phyloP scores from a whole-genome alignment of 1,139 yeast species.

The Geotrichum histeridarum region DNA sequence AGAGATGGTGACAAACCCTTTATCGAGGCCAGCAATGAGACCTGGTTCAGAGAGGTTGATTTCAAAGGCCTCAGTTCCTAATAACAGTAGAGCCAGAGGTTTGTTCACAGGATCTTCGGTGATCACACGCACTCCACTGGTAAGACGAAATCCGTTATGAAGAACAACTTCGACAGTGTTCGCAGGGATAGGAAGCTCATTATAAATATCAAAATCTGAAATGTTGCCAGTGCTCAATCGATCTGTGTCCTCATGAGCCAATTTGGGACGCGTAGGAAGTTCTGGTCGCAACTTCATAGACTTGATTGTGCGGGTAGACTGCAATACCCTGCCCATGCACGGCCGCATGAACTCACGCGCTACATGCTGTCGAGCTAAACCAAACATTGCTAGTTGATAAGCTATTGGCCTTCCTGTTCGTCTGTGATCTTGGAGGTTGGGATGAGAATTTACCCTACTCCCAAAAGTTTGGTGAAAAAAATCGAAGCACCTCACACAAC shows the following conservation, averaged over 20 bases:
- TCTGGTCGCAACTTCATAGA: constrained; percentile 18
- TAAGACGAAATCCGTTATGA: constrained; percentile 44
- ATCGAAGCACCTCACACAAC: not conserved
- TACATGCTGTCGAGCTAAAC: not conserved
- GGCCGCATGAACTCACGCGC: not conserved
- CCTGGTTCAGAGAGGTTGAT: constrained; percentile 41
- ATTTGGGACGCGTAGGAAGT: constrained; percentile 19
- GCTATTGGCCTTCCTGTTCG: not conserved
- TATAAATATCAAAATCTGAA: constrained; percentile 35
- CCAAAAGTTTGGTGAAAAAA: not conserved
- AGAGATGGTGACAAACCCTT: constrained; percentile 38
- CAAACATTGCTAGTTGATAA: constrained; percentile 3
- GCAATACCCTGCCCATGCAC: not conserved
- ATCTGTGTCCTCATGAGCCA: constrained; percentile 27
- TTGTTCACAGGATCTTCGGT: constrained; percentile 47
- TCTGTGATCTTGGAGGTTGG: not conserved
- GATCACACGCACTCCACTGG: constrained; percentile 42
- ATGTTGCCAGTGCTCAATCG: constrained; percentile 25
- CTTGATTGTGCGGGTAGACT: constrained; percentile 13
- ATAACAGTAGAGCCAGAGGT: constrained; percentile 51
- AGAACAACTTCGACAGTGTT: constrained; percentile 45
- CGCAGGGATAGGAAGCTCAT: constrained; percentile 33
- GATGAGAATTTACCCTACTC: constrained; percentile 8
- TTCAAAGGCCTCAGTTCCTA: constrained; percentile 62
- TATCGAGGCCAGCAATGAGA: constrained; percentile 32